Base-by-base conservation (phyloP, 2,329 filamentous ascomycete species). In the Metarhizium guizhouense region DNA sequence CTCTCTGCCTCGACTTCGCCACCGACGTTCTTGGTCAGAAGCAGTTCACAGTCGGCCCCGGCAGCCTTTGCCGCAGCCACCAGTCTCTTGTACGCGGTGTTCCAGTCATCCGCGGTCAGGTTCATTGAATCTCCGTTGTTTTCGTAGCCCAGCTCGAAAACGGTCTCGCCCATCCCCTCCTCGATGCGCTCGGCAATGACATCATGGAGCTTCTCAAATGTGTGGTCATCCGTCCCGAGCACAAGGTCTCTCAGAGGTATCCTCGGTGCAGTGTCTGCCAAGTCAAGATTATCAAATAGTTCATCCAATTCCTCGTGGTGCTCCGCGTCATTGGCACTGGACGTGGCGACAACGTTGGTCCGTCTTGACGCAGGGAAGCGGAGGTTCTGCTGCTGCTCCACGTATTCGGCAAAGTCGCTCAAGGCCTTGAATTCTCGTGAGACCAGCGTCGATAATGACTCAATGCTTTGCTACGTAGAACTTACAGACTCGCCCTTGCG, bases 381-480 rank as follows among this genome's bases (percentile, higher is more conserved):
- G 52, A 86, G 73, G 14, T 85, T 85, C 71, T 97, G 94, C 70
- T 97, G 92, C 69, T 91, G 88, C 71, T 97, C 91, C 61, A 96
- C 94, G 66, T 96, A 97, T 66, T 99, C 94, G 70, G 92, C 91
- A 69, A 99, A 99, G 65, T 97, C 94, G 75, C 88, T 94, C 55
- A 99, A 80, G 13, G 93, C 92, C 80, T 62, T 42, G 40, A 14
- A 51, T 20, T 32, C 32, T 11, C 34, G 59, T 62, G 18, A 59
- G 54, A 54, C 50, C 10, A 47, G 18, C 30, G 34, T 51, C 18
- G 7, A 6, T 10, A 11, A 20, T n/a, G 34, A 34, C 8, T 3
- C 6, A 7, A 10, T 29, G n/a, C 25, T 25, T 25, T 14, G 10
- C 14, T 4, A 40, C 14, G 4, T 40, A 29, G 43, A 34, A 57